Base-by-base conservation (phyloP, 176 grass and related monocot species). In the Musa schizocarpa region DNA sequence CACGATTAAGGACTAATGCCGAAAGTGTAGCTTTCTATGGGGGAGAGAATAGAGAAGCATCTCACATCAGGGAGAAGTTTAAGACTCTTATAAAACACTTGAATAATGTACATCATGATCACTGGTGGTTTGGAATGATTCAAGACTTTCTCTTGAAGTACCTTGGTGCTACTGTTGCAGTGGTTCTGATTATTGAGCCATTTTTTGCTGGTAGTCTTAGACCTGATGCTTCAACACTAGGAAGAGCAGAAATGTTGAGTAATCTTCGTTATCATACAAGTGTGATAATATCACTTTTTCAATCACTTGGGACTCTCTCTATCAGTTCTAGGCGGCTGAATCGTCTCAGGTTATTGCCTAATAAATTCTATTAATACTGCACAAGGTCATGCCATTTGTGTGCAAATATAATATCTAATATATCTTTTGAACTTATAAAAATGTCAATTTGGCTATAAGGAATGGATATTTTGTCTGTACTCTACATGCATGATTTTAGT, bases 91-190 rank as follows among this genome's bases (percentile, higher is more conserved):
- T 94, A 79, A 78, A 82, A 25, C 95, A 99, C 76, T 81, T 99
- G 73, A 94, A 87, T 80, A 66, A 84, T 89, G 86, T 94, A 51
- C 88, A 87, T 72, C 90, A 99, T 81, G 95, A 99, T 57, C 89
- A 91, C 74, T 99, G 95, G 95, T 99, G 95, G 95, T 99, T 99
- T 12, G 95, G 95, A 77, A 99, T 99, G 95, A 94, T 94, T 82
- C 95, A 99, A 83, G 95, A 99, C 84, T 99, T 99, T 80, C 87
- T 99, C 27, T 79, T 99, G 65, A 99, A 99, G 76, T 99, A 99
- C 74, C 89, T 99, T 3, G 95, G 95, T 76, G 95, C 95, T 50
- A 99, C 95, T 61, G 90, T 99, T 80, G 95, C 83, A 65, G 95
- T 99, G 78, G 81, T 99, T 50, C 86, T 99, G 56, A 99, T 99